A percentile compares a stretch with the other conserved stretches of the same genome.
phyloP scores from a whole-genome alignment of 371 early-diverging fungal genomes.

The Rhizoclosmatium hyalinum region DNA sequence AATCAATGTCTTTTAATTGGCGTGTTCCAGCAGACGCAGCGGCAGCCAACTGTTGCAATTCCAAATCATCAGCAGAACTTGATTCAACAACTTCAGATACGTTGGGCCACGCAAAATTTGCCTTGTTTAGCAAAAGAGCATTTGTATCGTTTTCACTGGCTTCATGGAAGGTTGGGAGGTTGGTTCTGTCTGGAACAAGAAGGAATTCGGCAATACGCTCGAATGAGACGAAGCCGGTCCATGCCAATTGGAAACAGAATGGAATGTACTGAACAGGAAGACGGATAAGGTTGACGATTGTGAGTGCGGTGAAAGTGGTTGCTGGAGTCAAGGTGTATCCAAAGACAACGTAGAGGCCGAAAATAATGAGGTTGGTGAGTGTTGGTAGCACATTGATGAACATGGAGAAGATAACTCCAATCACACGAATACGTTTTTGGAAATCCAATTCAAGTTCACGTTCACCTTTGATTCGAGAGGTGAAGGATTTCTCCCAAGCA shows the following conservation, averaged over 20 bases:
- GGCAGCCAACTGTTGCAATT: neutral
- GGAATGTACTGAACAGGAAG: slow-evolving; percentile 30
- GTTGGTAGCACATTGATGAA: slow-evolving; percentile 21
- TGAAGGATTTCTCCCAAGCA: slow-evolving; percentile 54
- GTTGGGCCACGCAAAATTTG: slow-evolving; percentile 29
- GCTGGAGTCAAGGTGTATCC: slow-evolving; percentile 26
- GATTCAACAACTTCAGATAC: neutral
- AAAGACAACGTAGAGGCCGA: slow-evolving; percentile 18
- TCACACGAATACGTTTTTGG: slow-evolving; percentile 40
- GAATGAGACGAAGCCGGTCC: slow-evolving; percentile 33
- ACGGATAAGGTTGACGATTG: slow-evolving; percentile 25
- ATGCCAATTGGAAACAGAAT: slow-evolving; percentile 27
- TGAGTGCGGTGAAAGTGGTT: slow-evolving; percentile 30
- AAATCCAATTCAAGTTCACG: slow-evolving; percentile 46
- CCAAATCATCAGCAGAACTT: neutral
- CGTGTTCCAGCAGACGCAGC: neutral
- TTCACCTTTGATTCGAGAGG: slow-evolving; percentile 36
- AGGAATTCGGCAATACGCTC: slow-evolving; percentile 41
- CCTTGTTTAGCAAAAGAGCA: slow-evolving; percentile 20
- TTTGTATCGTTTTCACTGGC: neutral
- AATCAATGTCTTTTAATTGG: slow-evolving; percentile 34
- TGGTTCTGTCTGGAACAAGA: slow-evolving; percentile 33
- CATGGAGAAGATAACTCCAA: slow-evolving; percentile 40
- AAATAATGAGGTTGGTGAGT: slow-evolving; percentile 10
- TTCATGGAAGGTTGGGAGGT: slow-evolving; percentile 7